Base-by-base conservation (phyloP, 2,329 filamentous ascomycete species). In the Ceratocystis destructans region DNA sequence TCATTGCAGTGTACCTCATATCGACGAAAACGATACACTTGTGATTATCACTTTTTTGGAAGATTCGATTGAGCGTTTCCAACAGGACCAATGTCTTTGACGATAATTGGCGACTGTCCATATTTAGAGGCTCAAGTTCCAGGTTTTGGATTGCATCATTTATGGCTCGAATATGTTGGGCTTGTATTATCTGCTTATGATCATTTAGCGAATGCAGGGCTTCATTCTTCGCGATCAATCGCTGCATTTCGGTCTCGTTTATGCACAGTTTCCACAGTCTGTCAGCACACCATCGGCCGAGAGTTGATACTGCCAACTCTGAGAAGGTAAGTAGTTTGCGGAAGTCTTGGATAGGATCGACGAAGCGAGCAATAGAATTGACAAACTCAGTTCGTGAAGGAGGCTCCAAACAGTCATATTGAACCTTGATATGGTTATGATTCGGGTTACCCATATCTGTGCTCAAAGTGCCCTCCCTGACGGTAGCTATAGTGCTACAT, bases 11-110 rank as follows among this genome's bases (percentile, higher is more conserved):
- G 69, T 88, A 84, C 50, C 91, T 81, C 72, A 87, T 82, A 68
- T 90, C 81, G 0, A 96, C 90, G 74, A 99, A 97, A 0, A 97
- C 83, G 66, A 99, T 96, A 72, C 90, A 96, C 20, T 86, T 85
- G 33, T 81, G 78, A 5, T 84, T 79, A 1, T 79, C 79, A 2
- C 78, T 75, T 1, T 79, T 74, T 41, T 81, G 76, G 71, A 91
- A 96, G 62, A 87, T 81, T 6, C 83, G 74, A 2, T 75, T 73
- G 0, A 97, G 78, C 66, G 85, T 83, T 1, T 78, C 72, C 25
- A 84, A 73, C 0, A 97, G 80, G 4, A 80, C 71, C 3, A 81
- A 74, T 0, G 93, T 86, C 73, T 97, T 99, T 17, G 84, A 78
- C 31, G 91, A 96, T 12, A 96, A 71, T 2, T 79, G 72, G 1